These are phyloP conservation scores for Plasmodium adleri DNA, from an alignment of 169 alveolate species.

Conservation along the genomic window DNA sequence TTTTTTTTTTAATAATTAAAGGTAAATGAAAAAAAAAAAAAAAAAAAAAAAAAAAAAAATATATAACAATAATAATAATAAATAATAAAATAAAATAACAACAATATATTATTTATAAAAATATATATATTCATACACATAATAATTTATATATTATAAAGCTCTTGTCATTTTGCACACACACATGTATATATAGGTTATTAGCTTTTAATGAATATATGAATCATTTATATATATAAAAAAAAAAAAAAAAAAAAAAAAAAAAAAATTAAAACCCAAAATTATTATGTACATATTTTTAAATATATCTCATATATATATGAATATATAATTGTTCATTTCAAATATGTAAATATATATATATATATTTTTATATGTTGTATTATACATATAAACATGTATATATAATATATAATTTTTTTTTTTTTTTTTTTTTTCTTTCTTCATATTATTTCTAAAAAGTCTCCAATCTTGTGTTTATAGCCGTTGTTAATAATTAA, in stretches of 20 bases:
- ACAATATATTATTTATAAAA: too few relatives aligned
- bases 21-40: neutral
- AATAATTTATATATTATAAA: neutral
- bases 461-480: conserved; percentile 34
- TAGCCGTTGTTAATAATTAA: conserved; percentile 23
- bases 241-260: conserved; percentile 14
- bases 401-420: conserved; percentile 13
- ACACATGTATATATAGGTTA: neutral
- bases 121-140: too few relatives aligned
- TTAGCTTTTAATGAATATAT: conserved; percentile 15
- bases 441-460: conserved; percentile 9
- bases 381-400: neutral
- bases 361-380: neutral
- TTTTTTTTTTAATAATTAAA: too few relatives aligned
- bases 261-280: conserved; percentile 6
- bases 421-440: conserved; percentile 6
- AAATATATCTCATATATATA: neutral
- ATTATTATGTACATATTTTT: neutral
- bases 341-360: neutral
- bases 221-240: conserved; percentile 13
- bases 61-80: too few relatives aligned
- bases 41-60: too few relatives aligned
- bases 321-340: neutral
- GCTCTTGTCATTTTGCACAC: conserved; percentile 48
- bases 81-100: too few relatives aligned